These are phyloP conservation scores for Pelargonium cotyledonis DNA, from an alignment of 441 rosid genomes.

Conservation along the genomic window DNA sequence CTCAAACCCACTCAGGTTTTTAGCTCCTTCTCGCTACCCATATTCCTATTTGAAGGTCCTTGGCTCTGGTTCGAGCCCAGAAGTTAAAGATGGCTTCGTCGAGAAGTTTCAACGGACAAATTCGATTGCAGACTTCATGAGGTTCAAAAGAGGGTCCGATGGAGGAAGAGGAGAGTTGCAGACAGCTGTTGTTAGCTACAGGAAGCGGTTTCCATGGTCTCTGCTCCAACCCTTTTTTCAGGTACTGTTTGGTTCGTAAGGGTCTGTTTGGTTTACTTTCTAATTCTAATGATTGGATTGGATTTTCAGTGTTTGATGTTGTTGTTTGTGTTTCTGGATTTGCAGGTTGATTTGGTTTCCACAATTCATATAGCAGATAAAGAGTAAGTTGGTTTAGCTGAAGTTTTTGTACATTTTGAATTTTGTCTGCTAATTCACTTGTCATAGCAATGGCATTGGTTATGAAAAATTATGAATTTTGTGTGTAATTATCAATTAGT, in stretches of 20 bases:
- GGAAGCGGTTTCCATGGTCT: conserved; percentile 77
- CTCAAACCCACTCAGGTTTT: conserved; percentile 21
- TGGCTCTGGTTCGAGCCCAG: conserved; percentile 23
- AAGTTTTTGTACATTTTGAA: neutral
- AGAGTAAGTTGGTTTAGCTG: conserved; percentile 45
- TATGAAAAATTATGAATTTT: neutral
- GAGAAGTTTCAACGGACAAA: conserved; percentile 44
- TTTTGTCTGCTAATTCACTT: neutral
- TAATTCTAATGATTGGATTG: neutral
- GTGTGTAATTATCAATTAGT: neutral
- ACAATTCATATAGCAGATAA: conserved; percentile 89
- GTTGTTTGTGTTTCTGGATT: conserved; percentile 3
- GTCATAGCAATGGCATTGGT: neutral
- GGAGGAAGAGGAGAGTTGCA: conserved; percentile 52
- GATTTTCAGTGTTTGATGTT: neutral
- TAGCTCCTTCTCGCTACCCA: neutral
- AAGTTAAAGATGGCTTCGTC: conserved; percentile 37
- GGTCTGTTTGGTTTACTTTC: neutral
- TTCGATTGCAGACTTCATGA: conserved; percentile 79
- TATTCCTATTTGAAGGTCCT: conserved; percentile 7
- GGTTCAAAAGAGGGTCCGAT: conserved; percentile 46
- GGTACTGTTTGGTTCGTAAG: conserved; percentile 25
- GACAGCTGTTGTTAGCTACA: conserved; percentile 72
- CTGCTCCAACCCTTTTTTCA: conserved; percentile 66
- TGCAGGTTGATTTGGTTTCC: conserved; percentile 89